Evolutionary conservation across 2,329 filamentous ascomycete genomes (phyloP).

Genomic region (Tolypocladium guangdongense): DNA sequence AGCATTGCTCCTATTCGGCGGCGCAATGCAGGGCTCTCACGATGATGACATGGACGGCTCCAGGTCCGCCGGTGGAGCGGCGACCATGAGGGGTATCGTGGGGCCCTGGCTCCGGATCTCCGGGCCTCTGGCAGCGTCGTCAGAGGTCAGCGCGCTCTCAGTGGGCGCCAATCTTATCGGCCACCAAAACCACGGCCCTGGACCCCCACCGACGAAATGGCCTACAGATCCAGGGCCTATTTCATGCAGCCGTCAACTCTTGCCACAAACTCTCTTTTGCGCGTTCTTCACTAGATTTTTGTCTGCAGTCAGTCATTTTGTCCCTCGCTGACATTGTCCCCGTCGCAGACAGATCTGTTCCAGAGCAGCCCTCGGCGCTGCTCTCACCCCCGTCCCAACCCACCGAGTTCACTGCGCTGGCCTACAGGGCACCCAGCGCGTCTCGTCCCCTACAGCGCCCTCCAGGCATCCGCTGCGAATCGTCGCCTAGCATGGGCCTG

Average conservation of each 20-base stretch:
- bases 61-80: not conserved
- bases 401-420: not conserved
- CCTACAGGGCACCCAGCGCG: not conserved
- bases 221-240: not conserved
- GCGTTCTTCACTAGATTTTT: not conserved
- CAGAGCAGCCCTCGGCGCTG: slow-evolving; percentile 13
- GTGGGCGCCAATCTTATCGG: not conserved
- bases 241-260: not conserved
- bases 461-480: slow-evolving; percentile 10
- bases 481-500: slow-evolving; percentile 59
- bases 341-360: slow-evolving; percentile 6
- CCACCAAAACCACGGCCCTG: not conserved
- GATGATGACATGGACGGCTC: not conserved
- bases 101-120: not conserved
- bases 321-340: slow-evolving; percentile 1
- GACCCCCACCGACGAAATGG: not conserved
- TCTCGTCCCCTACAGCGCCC: slow-evolving; percentile 2
- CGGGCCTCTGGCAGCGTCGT: not conserved
- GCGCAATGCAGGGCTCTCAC: not conserved
- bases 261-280: not conserved
- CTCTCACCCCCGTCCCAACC: slow-evolving; percentile 8
- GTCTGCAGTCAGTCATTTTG: not conserved
- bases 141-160: not conserved
- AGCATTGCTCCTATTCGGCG: not conserved
- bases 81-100: not conserved